phyloP scores from a whole-genome alignment of 1,139 yeast species.

The Groenewaldozyma auringiensis region DNA sequence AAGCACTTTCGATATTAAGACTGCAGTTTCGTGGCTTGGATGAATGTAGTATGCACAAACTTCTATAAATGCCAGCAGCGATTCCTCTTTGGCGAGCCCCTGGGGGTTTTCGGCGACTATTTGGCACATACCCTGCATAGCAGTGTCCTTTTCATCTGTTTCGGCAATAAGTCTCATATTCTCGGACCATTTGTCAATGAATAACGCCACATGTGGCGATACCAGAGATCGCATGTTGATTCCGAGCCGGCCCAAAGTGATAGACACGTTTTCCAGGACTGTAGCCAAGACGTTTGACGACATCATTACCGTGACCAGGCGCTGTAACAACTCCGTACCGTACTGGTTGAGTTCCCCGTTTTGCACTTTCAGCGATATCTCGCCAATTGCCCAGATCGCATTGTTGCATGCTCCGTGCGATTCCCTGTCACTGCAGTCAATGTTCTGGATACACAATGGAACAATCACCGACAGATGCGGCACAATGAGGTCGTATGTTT shows the following conservation, averaged over 20 bases:
- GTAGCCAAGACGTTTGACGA: constrained; percentile 37
- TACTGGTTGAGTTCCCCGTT: constrained; percentile 50
- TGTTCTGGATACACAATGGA: constrained; percentile 48
- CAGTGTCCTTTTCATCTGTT: constrained; percentile 73
- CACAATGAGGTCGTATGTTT: constrained; percentile 47
- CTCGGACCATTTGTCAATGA: constrained; percentile 58
- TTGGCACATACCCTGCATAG: constrained; percentile 69
- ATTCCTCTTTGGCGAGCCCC: constrained; percentile 46
- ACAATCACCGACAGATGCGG: constrained; percentile 55
- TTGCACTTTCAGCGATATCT: constrained; percentile 54
- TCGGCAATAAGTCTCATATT: constrained; percentile 59
- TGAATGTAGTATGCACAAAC: constrained; percentile 54
- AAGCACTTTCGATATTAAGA: constrained; percentile 27
- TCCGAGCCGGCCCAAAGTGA: constrained; percentile 87
- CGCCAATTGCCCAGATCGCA: constrained; percentile 93
- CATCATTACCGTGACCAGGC: constrained; percentile 58
- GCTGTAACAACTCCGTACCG: constrained; percentile 46
- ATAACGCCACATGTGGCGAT: constrained; percentile 50
- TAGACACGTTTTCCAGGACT: constrained; percentile 87
- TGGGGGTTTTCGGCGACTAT: constrained; percentile 60
- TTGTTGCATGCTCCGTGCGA: constrained; percentile 52
- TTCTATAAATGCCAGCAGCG: constrained; percentile 50
- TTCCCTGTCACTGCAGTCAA: constrained; percentile 44
- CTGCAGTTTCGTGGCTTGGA: constrained; percentile 32
- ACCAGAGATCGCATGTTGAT: constrained; percentile 51